These are phyloP conservation scores for Xylaria curta DNA, from an alignment of 495 filamentous ascomycete species.

Conservation along the genomic window DNA sequence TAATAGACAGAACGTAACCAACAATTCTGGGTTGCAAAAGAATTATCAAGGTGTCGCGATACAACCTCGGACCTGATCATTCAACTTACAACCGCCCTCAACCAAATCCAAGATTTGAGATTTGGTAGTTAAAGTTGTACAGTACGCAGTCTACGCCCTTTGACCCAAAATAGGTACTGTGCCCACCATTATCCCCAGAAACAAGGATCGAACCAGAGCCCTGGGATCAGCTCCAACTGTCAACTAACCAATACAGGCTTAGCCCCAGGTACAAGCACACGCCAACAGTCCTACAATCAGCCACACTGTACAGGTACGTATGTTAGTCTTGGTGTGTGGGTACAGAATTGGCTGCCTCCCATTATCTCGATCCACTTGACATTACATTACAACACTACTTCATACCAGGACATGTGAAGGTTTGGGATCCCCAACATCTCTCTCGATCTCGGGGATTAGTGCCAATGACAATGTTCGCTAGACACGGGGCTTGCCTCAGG, in stretches of 20 bases:
- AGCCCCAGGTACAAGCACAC: neutral
- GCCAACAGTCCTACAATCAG: neutral
- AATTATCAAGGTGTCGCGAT: neutral
- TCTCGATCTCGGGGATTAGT: neutral
- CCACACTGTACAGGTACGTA: neutral
- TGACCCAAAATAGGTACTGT: neutral
- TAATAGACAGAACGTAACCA: neutral
- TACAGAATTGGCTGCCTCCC: slow-evolving; percentile 11
- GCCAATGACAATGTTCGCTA: slow-evolving; percentile 21
- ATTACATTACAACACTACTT: slow-evolving; percentile 1
- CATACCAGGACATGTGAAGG: slow-evolving; percentile 9
- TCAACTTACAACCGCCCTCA: neutral
- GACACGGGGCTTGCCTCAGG: neutral
- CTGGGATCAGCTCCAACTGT: neutral
- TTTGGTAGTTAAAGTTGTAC: neutral
- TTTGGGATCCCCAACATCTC: neutral
- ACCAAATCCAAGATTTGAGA: neutral
- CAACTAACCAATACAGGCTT: neutral
- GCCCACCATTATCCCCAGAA: neutral
- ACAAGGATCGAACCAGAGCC: neutral
- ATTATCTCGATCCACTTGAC: neutral
- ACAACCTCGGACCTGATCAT: neutral
- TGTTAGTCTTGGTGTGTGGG: neutral
- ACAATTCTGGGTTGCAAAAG: neutral
- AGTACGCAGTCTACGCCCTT: neutral